A percentile compares a stretch with the other conserved stretches of the same genome.
phyloP scores from a whole-genome alignment of 495 filamentous ascomycete genomes.

The Alectoria sarmentosa region DNA sequence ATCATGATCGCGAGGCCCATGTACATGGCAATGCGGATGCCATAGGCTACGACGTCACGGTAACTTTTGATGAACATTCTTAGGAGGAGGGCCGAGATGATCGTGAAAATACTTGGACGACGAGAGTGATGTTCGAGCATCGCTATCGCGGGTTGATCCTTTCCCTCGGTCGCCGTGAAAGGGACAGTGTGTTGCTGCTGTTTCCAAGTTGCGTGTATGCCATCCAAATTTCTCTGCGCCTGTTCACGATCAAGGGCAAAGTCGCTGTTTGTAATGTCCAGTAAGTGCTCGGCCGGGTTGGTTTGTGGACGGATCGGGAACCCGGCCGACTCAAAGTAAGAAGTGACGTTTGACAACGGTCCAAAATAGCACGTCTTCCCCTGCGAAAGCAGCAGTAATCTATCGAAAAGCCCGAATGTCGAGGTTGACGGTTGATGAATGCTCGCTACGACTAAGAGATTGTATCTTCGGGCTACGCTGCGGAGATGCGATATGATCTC shows the following conservation, averaged over 20 bases:
- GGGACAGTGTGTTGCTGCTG: background rate
- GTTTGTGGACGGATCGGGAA: slow-evolving; percentile 54
- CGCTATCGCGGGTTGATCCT: background rate
- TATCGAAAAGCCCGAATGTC: slow-evolving; percentile 73
- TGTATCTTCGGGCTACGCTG: slow-evolving; percentile 56
- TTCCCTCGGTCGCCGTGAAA: background rate
- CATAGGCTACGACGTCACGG: slow-evolving; percentile 74
- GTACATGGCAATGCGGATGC: slow-evolving; percentile 78
- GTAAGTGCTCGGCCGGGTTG: slow-evolving; percentile 72
- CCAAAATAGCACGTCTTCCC: slow-evolving; percentile 68
- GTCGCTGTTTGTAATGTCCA: slow-evolving; percentile 70
- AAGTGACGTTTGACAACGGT: slow-evolving; percentile 40
- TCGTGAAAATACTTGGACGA: slow-evolving; percentile 1
- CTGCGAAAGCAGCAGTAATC: slow-evolving; percentile 61
- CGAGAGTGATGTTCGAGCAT: background rate
- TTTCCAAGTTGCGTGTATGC: background rate
- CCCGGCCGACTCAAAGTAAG: slow-evolving; percentile 54
- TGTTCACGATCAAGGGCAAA: slow-evolving; percentile 38
- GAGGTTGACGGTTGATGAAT: slow-evolving; percentile 78
- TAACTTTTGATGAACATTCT: slow-evolving; percentile 73
- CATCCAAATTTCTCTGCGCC: background rate
- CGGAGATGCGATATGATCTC: slow-evolving; percentile 62
- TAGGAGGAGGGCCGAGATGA: slow-evolving; percentile 54
- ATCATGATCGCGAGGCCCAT: slow-evolving; percentile 77
- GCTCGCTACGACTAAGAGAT: slow-evolving; percentile 64